These are phyloP conservation scores for Persicaria maculosa DNA, from an alignment of 148 eudicot genomes.

Conservation along the genomic window DNA sequence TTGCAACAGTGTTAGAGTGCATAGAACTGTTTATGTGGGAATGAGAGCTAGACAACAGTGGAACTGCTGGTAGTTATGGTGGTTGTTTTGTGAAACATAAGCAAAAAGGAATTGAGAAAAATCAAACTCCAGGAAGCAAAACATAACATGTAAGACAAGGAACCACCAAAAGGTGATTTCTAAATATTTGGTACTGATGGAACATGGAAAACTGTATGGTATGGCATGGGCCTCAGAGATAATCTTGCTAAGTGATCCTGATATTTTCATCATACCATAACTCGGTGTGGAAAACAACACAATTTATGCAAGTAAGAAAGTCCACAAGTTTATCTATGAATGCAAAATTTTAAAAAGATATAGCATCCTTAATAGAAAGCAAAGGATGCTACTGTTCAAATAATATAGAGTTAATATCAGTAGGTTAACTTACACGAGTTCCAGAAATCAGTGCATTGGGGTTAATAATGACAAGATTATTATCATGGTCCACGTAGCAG, in stretches of 20 bases:
- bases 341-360: neutral
- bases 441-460: constrained; percentile 87
- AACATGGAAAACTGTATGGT: neutral
- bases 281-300: neutral
- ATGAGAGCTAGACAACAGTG: neutral
- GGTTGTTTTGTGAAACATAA: neutral
- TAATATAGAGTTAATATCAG: neutral
- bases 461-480: constrained; percentile 72
- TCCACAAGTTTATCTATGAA: neutral
- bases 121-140: neutral
- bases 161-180: neutral
- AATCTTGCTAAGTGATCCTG: neutral
- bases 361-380: neutral
- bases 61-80: neutral
- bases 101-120: neutral
- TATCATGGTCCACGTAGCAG: constrained; percentile 66
- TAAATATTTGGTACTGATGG: neutral
- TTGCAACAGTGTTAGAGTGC: neutral
- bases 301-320: neutral
- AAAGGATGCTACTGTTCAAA: neutral
- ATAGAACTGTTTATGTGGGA: neutral
- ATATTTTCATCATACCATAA: neutral
- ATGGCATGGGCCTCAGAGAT: neutral
- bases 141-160: neutral
- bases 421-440: constrained; percentile 56